Percentiles rank a stretch among this genome's conserved stretches.
Evolutionary conservation across 192 early-diverging fungal genomes (phyloP).

Genomic region (Umbelopsis ramanniana): DNA sequence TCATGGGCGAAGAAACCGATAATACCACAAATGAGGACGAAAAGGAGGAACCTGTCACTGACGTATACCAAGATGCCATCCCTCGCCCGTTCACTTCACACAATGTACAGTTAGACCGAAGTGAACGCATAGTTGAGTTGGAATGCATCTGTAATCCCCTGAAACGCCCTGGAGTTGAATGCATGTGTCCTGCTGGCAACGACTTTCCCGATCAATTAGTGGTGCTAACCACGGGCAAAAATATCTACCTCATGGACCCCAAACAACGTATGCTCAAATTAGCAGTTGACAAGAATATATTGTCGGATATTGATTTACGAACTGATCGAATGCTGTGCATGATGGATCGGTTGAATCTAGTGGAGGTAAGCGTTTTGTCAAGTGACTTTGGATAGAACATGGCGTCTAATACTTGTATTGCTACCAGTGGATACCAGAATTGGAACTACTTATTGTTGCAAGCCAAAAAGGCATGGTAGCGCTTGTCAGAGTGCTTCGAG

Average conservation of each 20-base stretch:
- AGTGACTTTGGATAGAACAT: not conserved
- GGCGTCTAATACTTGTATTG: not conserved
- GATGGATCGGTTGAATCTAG: constrained; percentile 33
- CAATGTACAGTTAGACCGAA: not conserved
- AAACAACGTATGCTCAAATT: constrained; percentile 23
- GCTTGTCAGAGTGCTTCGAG: constrained; percentile 31
- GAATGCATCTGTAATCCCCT: not conserved
- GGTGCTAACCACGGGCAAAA: constrained; percentile 31
- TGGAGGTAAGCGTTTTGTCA: constrained; percentile 19
- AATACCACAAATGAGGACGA: not conserved
- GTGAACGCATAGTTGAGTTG: not conserved
- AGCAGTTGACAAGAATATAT: constrained; percentile 20
- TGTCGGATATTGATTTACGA: constrained; percentile 33
- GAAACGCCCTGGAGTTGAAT: not conserved
- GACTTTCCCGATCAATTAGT: constrained; percentile 23
- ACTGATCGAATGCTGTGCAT: constrained; percentile 10
- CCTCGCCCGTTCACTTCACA: not conserved
- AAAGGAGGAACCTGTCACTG: not conserved
- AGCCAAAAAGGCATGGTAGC: constrained; percentile 39
- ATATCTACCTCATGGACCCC: constrained; percentile 25
- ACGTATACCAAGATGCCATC: constrained; percentile 7
- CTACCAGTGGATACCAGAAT: constrained; percentile 32
- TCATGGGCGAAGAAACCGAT: not conserved
- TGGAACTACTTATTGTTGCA: constrained; percentile 31
- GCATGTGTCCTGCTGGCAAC: constrained; percentile 15